Conservation (phyloP, 1,139 yeast genomes). For the Geotrichum citri-aurantii region DNA sequence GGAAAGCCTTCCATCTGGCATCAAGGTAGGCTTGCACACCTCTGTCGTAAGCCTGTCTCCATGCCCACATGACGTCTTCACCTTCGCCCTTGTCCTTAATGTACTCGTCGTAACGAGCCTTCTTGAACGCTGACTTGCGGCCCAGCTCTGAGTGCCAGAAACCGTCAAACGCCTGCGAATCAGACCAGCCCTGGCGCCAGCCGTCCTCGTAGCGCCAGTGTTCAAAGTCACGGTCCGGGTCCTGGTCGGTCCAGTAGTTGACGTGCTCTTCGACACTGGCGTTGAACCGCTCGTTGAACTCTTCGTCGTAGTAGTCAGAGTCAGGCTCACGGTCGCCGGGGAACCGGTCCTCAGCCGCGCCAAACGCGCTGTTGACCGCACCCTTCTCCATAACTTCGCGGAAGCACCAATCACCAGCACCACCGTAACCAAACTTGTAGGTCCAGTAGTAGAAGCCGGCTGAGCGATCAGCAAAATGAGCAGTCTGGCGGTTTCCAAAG, state of each 20-base stretch:
- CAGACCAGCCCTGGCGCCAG: conserved; percentile 66
- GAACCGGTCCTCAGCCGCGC: background rate
- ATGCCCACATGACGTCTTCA: conserved; percentile 63
- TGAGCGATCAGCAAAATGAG: conserved; percentile 48
- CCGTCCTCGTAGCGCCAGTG: conserved; percentile 78
- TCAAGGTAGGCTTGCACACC: conserved; percentile 41
- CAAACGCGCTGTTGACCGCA: conserved; percentile 33
- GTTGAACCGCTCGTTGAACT: conserved; percentile 41
- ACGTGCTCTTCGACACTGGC: conserved; percentile 45
- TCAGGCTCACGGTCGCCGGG: conserved; percentile 5
- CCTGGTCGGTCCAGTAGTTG: conserved; percentile 62
- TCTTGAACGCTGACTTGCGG: conserved; percentile 61
- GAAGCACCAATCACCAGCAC: conserved; percentile 96
- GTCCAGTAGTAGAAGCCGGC: conserved; percentile 89
- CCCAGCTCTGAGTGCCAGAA: conserved; percentile 70
- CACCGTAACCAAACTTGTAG: conserved; percentile 74
- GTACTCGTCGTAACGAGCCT: conserved; percentile 53
- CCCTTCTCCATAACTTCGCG: conserved; percentile 68
- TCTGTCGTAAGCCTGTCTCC: conserved; percentile 74
- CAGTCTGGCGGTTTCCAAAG: conserved; percentile 42
- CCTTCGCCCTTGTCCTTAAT: conserved; percentile 49
- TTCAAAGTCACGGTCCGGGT: conserved; percentile 58
- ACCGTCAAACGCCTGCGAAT: conserved; percentile 57
- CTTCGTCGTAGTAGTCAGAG: conserved; percentile 24
- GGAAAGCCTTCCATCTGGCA: conserved; percentile 1